Conservation (phyloP, 2,329 filamentous ascomycete genomes). For the Aspergillus transmontanensis region DNA sequence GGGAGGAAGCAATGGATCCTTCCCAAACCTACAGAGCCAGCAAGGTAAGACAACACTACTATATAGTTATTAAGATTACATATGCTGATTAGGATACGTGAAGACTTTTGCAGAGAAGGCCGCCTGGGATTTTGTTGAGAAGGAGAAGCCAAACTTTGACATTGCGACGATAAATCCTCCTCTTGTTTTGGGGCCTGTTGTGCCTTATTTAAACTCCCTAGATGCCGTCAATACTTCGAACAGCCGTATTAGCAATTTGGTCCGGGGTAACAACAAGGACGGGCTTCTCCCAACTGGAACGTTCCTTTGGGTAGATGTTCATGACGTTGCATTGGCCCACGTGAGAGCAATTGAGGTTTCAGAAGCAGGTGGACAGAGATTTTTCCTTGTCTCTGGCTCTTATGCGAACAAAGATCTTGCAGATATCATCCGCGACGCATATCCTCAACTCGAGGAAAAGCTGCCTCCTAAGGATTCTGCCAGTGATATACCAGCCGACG, state of each 20-base stretch:
- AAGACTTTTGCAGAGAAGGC: slow-evolving; percentile 65
- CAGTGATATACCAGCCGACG: slow-evolving; percentile 32
- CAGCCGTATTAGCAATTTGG: slow-evolving; percentile 63
- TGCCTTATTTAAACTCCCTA: slow-evolving; percentile 64
- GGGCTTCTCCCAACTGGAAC: slow-evolving; percentile 60
- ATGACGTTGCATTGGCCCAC: slow-evolving; percentile 52
- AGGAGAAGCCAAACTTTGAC: slow-evolving; percentile 60
- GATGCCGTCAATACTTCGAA: slow-evolving; percentile 74
- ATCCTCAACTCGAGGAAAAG: slow-evolving; percentile 45
- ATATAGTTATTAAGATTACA: background rate
- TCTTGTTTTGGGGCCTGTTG: slow-evolving; percentile 64
- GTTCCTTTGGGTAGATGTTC: slow-evolving; percentile 60
- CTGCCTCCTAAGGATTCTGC: slow-evolving; percentile 40
- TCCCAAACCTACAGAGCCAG: slow-evolving; percentile 50
- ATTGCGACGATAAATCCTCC: slow-evolving; percentile 65
- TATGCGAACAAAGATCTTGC: slow-evolving; percentile 47
- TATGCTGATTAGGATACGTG: slow-evolving; percentile 12
- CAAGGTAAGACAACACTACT: slow-evolving; percentile 48
- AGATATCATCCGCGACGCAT: slow-evolving; percentile 44
- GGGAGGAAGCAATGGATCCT: slow-evolving; percentile 42
- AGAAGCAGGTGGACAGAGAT: slow-evolving; percentile 49
- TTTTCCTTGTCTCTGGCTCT: slow-evolving; percentile 47
- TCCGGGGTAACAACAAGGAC: slow-evolving; percentile 63
- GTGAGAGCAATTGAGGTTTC: slow-evolving; percentile 49
- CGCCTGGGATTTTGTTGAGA: slow-evolving; percentile 65